phyloP scores from a whole-genome alignment of 2,329 filamentous ascomycete species.

The Fonsecaea monophora region DNA sequence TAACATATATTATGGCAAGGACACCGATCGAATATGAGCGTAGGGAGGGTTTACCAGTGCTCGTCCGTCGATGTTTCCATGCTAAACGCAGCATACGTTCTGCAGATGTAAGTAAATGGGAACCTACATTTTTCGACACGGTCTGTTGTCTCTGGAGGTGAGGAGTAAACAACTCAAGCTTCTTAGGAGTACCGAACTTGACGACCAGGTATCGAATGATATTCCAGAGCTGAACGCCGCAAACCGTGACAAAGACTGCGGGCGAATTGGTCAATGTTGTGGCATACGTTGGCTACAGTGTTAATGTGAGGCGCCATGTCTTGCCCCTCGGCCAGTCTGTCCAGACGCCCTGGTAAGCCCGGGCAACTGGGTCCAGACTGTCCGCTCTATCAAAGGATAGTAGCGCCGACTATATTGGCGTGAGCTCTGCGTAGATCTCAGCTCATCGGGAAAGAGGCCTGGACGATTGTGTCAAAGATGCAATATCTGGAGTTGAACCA shows the following conservation, averaged over 20 bases:
- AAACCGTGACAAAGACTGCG: conserved; percentile 32
- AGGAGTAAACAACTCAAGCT: conserved; percentile 1
- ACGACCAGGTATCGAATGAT: conserved; percentile 33
- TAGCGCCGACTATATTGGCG: not conserved
- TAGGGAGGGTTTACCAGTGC: conserved; percentile 22
- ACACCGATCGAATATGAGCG: conserved; percentile 26
- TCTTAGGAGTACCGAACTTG: conserved; percentile 15
- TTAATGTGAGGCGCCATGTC: conserved; percentile 35
- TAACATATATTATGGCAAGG: conserved; percentile 26
- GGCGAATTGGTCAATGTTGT: conserved; percentile 33
- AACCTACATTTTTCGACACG: conserved; percentile 32
- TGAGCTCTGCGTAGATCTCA: not conserved
- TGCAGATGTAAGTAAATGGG: conserved; percentile 23
- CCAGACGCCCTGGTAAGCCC: conserved; percentile 33
- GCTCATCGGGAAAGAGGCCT: not conserved
- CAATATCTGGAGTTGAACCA: not conserved
- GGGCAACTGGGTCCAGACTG: conserved; percentile 11
- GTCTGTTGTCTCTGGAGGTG: conserved; percentile 25
- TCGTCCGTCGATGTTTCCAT: conserved; percentile 24
- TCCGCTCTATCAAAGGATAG: conserved; percentile 17
- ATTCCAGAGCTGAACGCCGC: conserved; percentile 32
- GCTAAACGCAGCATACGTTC: conserved; percentile 28
- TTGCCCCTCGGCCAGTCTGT: conserved; percentile 33
- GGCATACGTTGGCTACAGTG: conserved; percentile 30
- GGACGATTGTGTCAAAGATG: not conserved